Evolutionary conservation across 164 flowering plant species (phyloP).

Genomic region (Tinospora cordifolia): DNA sequence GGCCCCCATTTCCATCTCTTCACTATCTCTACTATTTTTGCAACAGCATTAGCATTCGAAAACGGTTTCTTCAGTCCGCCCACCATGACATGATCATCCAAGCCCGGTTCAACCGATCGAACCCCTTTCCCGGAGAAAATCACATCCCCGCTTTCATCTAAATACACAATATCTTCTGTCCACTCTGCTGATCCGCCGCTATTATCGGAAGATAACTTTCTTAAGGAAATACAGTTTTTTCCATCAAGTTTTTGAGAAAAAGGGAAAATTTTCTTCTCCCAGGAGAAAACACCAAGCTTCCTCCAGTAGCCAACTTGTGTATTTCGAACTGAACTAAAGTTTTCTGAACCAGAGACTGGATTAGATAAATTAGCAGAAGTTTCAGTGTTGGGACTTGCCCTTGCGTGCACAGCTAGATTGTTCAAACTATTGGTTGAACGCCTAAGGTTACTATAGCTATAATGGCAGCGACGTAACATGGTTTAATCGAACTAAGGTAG

Average conservation of each 20-base stretch:
- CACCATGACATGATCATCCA: slow-evolving; percentile 85
- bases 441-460: slow-evolving; percentile 11
- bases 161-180: slow-evolving; percentile 78
- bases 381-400: slow-evolving; percentile 11
- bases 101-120: slow-evolving; percentile 70
- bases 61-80: slow-evolving; percentile 78
- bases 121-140: slow-evolving; percentile 70
- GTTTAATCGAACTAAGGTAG: not conserved
- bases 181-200: slow-evolving; percentile 33
- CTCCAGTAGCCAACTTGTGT: not conserved
- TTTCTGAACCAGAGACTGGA: not conserved
- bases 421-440: slow-evolving; percentile 7
- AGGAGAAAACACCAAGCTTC: not conserved
- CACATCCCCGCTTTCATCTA: slow-evolving; percentile 73
- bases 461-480: not conserved
- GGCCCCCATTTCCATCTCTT: slow-evolving; percentile 99
- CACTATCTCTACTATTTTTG: slow-evolving; percentile 75
- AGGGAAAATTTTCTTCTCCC: not conserved
- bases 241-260: not conserved
- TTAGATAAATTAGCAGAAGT: slow-evolving; percentile 5
- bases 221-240: slow-evolving; percentile 13
- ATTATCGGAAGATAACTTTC: slow-evolving; percentile 39
- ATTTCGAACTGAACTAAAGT: not conserved
- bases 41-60: slow-evolving; percentile 57
- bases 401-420: slow-evolving; percentile 8